Percentiles rank a stretch among this genome's conserved stretches.
Evolutionary conservation across 202 grass and related monocot genomes (phyloP).

Genomic region (Eragrostis tef): DNA sequence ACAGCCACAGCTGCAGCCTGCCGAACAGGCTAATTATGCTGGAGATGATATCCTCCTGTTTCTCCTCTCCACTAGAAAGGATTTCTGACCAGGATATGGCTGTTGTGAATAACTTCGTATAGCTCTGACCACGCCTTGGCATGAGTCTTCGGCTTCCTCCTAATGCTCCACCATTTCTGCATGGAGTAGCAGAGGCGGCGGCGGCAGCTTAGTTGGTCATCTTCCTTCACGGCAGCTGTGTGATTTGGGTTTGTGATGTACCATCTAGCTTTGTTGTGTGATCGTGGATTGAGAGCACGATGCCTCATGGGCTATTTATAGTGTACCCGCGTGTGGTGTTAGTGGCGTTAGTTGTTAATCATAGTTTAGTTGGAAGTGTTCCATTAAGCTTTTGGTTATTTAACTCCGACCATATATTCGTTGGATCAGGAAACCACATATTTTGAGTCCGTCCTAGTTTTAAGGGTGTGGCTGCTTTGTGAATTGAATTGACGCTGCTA

Average conservation of each 20-base stretch:
- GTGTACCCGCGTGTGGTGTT: background rate
- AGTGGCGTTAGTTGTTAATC: slow-evolving; percentile 25
- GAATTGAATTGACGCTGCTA: background rate
- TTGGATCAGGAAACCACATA: slow-evolving; percentile 23
- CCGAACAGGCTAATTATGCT: background rate
- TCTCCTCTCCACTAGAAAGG: slow-evolving; percentile 27
- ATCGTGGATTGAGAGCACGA: background rate
- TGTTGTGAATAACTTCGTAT: slow-evolving; percentile 48
- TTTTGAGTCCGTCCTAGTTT: slow-evolving; percentile 9
- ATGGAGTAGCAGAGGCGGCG: background rate
- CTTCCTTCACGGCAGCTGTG: slow-evolving; percentile 13
- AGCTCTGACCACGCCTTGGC: slow-evolving; percentile 57
- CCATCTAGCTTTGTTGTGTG: slow-evolving; percentile 17
- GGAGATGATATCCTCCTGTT: background rate
- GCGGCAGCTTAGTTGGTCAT: slow-evolving; percentile 38
- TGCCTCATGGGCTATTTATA: slow-evolving; percentile 39
- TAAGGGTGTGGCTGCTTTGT: slow-evolving; percentile 29
- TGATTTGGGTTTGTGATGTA: background rate
- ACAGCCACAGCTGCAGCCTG: no score
- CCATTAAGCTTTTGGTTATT: slow-evolving; percentile 30
- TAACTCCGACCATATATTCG: slow-evolving; percentile 39
- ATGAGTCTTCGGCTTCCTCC: slow-evolving; percentile 24
- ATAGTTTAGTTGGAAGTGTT: slow-evolving; percentile 35
- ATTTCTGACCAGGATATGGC: slow-evolving; percentile 49
- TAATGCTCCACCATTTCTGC: slow-evolving; percentile 10